These are phyloP conservation scores for Diaporthe humulicola DNA, from an alignment of 2,329 filamentous ascomycete genomes.

Conservation along the genomic window DNA sequence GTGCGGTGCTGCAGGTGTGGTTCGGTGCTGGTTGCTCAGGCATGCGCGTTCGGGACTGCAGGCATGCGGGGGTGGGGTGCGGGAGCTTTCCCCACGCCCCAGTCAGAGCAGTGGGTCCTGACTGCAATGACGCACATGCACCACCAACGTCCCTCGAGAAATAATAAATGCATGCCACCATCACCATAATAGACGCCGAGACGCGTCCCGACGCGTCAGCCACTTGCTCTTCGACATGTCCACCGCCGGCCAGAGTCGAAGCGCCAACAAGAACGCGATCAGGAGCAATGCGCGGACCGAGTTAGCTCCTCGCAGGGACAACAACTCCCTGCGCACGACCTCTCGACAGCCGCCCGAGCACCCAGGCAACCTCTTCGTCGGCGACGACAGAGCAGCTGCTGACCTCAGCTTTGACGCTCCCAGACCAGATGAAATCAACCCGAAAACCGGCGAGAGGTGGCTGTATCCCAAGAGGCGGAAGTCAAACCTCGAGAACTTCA, in stretches of 20 bases:
- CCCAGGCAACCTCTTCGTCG: constrained; percentile 11
- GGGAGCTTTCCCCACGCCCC: neutral
- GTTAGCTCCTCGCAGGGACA: too few relatives aligned
- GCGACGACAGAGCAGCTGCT: constrained; percentile 26
- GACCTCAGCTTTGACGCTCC: constrained; percentile 31
- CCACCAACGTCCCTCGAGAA: neutral
- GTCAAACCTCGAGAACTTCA: constrained; percentile 36
- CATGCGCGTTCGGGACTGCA: neutral
- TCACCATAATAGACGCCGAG: neutral
- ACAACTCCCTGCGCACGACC: too few relatives aligned
- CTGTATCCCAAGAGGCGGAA: constrained; percentile 32
- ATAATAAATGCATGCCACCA: neutral
- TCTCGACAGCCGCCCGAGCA: constrained; percentile 1
- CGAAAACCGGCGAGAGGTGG: constrained; percentile 27
- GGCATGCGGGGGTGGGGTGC: neutral
- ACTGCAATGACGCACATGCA: neutral
- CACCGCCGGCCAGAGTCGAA: too few relatives aligned
- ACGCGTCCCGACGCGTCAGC: neutral
- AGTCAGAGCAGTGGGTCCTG: neutral
- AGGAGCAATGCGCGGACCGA: neutral
- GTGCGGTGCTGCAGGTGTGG: neutral
- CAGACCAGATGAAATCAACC: constrained; percentile 20
- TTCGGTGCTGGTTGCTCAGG: neutral
- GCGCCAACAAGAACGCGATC: neutral
- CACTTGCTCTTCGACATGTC: neutral